Base-by-base conservation (phyloP, 345 rosid genomes). In the Hibiscus tridactylites region DNA sequence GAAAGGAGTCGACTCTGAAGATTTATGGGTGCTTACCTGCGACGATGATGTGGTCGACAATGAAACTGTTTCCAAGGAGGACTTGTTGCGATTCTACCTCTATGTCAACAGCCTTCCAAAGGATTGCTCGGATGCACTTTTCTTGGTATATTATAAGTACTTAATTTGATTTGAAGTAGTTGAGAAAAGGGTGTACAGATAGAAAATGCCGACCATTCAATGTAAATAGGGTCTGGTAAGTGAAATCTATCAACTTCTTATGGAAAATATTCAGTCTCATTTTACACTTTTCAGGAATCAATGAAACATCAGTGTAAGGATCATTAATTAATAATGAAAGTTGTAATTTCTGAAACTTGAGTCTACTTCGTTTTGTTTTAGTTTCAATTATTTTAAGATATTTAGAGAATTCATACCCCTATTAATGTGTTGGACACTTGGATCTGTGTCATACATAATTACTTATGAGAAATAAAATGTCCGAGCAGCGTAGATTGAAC, bases 1-100 rank as follows among this genome's bases (percentile, higher is more conserved):
- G 56, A 95, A 89, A 85, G 85, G 99, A 71, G 99, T 95, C 15
- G 92, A 95, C 71, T 95, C 96, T 0, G 97, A 92, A 81, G 99
- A 95, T 73, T 74, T 95, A 56, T 95, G 99, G 99, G 99, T 95
- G 79, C 85, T 95, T 60, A 95, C 96, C 0, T 88, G 96, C 59
- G 77, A 86, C 28, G 90, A 84, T 2, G 99, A 95, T 65, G 97
- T 92, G 74, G 90, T 90, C 16, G 98, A 92, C 77, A 65, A 79
- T 0, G 86, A 89, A 83, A 87, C 91, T 1, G 86, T 86, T 4
- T 81, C 90, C 0, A 80, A 75, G 74, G 92, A 90, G 77, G 97
- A 92, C 71, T 79, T 92, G 72, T 68, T 85, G 62, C 79, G 86
- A 8, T 95, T 95, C 86, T 90, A 95, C 76, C 89, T 85, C 33